A percentile compares a stretch with the other conserved stretches of the same genome.
Conservation (phyloP, 495 filamentous ascomycete species). For the Podospora conica region DNA sequence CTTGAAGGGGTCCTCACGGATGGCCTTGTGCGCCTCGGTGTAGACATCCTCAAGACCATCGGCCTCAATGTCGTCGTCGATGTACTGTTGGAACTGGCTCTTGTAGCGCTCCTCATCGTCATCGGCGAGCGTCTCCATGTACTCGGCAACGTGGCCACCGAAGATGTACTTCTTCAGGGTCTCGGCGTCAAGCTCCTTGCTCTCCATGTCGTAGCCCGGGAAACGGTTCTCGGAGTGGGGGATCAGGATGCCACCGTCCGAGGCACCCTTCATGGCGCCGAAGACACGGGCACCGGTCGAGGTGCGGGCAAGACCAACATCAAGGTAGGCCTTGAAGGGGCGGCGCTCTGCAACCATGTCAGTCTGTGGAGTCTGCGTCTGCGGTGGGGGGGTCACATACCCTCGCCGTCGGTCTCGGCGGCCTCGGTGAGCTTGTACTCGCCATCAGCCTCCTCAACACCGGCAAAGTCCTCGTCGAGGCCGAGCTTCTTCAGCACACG, state of each 20-base stretch:
- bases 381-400: neutral
- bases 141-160: conserved; percentile 96
- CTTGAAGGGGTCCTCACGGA: conserved; percentile 97
- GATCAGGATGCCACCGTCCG: conserved; percentile 92
- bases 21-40: conserved; percentile 86
- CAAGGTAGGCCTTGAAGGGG: conserved; percentile 97
- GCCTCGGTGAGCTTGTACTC: conserved; percentile 93
- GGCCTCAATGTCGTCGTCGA: conserved; percentile 92
- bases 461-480: conserved; percentile 81
- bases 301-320: conserved; percentile 94
- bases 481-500: conserved; percentile 94
- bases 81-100: conserved; percentile 94
- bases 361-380: neutral
- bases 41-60: conserved; percentile 98
- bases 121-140: conserved; percentile 99
- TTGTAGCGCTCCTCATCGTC: conserved; percentile 99
- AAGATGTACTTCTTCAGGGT: conserved; percentile 98
- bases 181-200: conserved; percentile 94
- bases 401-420: conserved; percentile 62
- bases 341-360: conserved; percentile 64
- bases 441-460: conserved; percentile 91
- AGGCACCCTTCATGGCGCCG: conserved; percentile 99
- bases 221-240: conserved; percentile 99
- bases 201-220: conserved; percentile 95
- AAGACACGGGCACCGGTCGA: conserved; percentile 98